phyloP scores from a whole-genome alignment of 2,329 filamentous ascomycete genomes.

The Penicillium digitatum region DNA sequence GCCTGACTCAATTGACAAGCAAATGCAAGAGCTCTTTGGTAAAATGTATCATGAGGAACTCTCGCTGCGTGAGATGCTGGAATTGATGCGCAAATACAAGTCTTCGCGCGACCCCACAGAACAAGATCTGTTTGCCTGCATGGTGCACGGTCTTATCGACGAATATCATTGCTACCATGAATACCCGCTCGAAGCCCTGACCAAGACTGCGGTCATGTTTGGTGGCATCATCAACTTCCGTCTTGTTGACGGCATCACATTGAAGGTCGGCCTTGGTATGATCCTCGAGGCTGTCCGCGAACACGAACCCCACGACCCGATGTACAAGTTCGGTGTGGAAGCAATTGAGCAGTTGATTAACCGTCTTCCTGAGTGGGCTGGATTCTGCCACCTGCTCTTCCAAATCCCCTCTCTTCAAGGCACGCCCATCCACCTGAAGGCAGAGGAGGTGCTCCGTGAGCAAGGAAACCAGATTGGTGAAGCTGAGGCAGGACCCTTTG shows the following conservation, averaged over 20 bases:
- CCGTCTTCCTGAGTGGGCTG: conserved; percentile 89
- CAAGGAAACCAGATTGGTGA: conserved; percentile 59
- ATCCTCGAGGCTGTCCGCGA: conserved; percentile 94
- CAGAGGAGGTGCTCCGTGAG: conserved; percentile 72
- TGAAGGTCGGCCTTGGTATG: conserved; percentile 94
- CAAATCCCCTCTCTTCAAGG: conserved; percentile 77
- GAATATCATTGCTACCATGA: conserved; percentile 94
- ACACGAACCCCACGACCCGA: conserved; percentile 74
- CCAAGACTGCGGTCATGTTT: conserved; percentile 93
- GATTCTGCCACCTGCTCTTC: conserved; percentile 80
- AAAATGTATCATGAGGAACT: conserved; percentile 94
- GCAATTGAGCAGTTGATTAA: conserved; percentile 83
- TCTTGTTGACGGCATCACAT: conserved; percentile 80
- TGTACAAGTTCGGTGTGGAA: conserved; percentile 98
- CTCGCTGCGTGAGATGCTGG: conserved; percentile 79
- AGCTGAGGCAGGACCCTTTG: conserved; percentile 43
- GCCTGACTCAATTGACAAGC: conserved; percentile 71
- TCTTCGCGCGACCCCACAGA: conserved; percentile 76
- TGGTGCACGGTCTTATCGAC: conserved; percentile 96
- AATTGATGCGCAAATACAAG: conserved; percentile 81
- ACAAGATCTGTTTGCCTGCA: conserved; percentile 94
- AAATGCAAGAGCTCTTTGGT: conserved; percentile 98
- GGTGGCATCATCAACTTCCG: conserved; percentile 94
- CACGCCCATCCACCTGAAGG: conserved; percentile 78
- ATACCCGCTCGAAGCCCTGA: conserved; percentile 92